Percentiles rank a stretch among this genome's conserved stretches.
Evolutionary conservation across 805 yeast species (phyloP).

Genomic region (Saccharomycopsis amapae): DNA sequence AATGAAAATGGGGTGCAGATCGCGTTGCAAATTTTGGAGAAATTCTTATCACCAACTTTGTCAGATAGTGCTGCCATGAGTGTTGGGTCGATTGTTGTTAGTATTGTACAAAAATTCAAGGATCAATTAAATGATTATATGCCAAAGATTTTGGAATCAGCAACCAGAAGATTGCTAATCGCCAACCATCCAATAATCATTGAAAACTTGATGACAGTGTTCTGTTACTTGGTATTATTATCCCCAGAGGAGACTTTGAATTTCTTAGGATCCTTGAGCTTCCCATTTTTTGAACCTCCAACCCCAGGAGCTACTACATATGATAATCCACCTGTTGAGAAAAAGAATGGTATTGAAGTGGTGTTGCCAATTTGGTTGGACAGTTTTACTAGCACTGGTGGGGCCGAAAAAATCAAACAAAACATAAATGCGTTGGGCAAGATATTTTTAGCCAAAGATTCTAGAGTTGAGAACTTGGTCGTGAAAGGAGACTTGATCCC

Average conservation of each 20-base stretch:
- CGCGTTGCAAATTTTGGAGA: constrained; percentile 58
- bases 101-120: constrained; percentile 49
- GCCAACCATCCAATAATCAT: constrained; percentile 68
- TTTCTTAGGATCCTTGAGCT: constrained; percentile 42
- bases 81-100: constrained; percentile 59
- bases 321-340: background rate
- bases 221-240: constrained; percentile 59
- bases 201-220: constrained; percentile 69
- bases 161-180: constrained; percentile 54
- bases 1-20: constrained; percentile 44
- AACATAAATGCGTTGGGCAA: constrained; percentile 65
- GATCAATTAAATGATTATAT: constrained; percentile 29
- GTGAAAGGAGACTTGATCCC: constrained; percentile 79
- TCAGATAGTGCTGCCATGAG: constrained; percentile 79
- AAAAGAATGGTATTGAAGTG: constrained; percentile 39
- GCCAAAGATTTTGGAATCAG: constrained; percentile 61
- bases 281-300: too few species aligned
- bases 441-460: constrained; percentile 53
- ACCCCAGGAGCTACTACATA: constrained; percentile 21
- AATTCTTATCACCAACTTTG: constrained; percentile 61
- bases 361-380: constrained; percentile 78
- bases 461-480: constrained; percentile 39
- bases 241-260: constrained; percentile 59
- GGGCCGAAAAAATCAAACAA: constrained; percentile 61
- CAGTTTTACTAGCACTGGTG: constrained; percentile 73